A percentile compares a stretch with the other conserved stretches of the same genome.
These are phyloP conservation scores for Paecilomyces variotii DNA, from an alignment of 2,329 filamentous ascomycete species.

Conservation along the genomic window DNA sequence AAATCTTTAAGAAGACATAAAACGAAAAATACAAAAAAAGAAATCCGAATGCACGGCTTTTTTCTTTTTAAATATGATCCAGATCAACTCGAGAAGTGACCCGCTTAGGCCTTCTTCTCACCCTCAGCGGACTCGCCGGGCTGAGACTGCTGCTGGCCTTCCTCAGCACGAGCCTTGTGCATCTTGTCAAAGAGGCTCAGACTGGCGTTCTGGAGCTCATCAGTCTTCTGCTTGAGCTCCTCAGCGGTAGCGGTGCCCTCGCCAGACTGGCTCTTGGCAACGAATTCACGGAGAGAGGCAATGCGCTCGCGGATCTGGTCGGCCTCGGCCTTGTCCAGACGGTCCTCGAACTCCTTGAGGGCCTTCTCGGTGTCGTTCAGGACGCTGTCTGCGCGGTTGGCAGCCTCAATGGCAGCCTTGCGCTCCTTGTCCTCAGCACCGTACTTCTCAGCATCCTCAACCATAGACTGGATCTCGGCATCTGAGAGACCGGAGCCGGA, in stretches of 20 bases:
- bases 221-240: conserved; percentile 97
- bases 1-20: conserved; percentile 16
- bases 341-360: conserved; percentile 91
- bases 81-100: background rate
- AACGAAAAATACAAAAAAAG: conserved; percentile 11
- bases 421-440: conserved; percentile 92
- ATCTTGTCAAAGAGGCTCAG: conserved; percentile 99
- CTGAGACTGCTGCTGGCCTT: conserved; percentile 46
- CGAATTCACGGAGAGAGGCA: conserved; percentile 71
- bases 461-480: conserved; percentile 92
- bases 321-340: conserved; percentile 92
- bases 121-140: conserved; percentile 46
- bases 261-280: conserved; percentile 89
- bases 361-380: conserved; percentile 98
- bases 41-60: conserved; percentile 5
- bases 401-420: conserved; percentile 88
- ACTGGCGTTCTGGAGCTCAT: conserved; percentile 91
- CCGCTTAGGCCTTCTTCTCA: conserved; percentile 62
- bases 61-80: background rate
- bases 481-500: conserved; percentile 96
- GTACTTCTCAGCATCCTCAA: conserved; percentile 95
- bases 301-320: conserved; percentile 95
- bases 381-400: conserved; percentile 94
- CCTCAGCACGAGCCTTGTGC: conserved; percentile 85
- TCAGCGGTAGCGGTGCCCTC: conserved; percentile 79